Evolutionary conservation across 495 filamentous ascomycete species (phyloP), one percentile per base, ranked within the genome.

Genomic region (Patellaria atrata): DNA sequence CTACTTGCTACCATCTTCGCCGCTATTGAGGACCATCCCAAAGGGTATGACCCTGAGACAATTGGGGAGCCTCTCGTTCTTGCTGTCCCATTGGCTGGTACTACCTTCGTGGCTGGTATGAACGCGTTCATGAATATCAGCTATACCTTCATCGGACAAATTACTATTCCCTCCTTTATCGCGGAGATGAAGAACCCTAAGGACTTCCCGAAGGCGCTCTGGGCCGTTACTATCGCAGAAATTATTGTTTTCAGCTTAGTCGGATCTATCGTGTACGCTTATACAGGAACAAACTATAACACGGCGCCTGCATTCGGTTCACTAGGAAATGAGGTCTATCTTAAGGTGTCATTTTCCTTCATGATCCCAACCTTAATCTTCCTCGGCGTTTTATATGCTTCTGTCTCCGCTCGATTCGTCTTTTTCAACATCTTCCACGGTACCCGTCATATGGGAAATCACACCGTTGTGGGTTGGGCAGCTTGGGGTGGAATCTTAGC

Each of bases 281-380:
- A 79, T 52, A 83, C 77, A 7, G 83, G 83, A 28, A 84, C 75
- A 13, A 75, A 84, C 50, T 92, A 92, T 60, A 82, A 78, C 56
- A 75, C 69, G 0, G 60, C 75, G 2, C 83, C 83, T 0, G 83
- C 83, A 1, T 92, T 92, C 47, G 82, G 80, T 13, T 82, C 80
- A 4, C 59, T 92, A 12, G 65, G 72, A 27, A 67, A 80, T 31
- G 67, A 71, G 3, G 23, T 73, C 0, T 84, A 71, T 60, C 81
- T 85, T 59, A 87, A 89, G 55, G 64, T 85, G 7, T 67, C 81
- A 0, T 92, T 89, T 56, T 81, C 76, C 15, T 89, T 92, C 64
- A 91, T 91, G 83, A 77, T 92, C 31, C 83, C 83, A 6, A 92
- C 83, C 0, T 59, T 92, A 44, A 84, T 92, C 50, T 92, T 92